Base-by-base conservation (phyloP, 169 alveolate species). In the Eimeria mitis region DNA sequence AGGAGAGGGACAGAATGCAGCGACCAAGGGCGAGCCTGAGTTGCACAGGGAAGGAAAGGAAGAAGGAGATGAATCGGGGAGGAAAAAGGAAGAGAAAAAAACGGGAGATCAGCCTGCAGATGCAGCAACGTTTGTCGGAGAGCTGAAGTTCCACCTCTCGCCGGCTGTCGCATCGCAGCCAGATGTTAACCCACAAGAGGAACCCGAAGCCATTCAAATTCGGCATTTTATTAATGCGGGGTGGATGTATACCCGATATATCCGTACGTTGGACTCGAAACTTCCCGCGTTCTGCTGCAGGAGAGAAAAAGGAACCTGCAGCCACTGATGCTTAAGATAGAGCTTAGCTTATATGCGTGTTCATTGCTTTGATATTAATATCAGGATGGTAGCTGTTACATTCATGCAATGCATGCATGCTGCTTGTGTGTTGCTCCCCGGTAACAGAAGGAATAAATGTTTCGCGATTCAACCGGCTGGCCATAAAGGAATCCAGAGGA, bases 151-250 rank as follows among this genome's bases (percentile, higher is more conserved):
- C 59, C 91, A 84, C 68, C 54, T 84, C 44, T 59, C 91, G 21
- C 91, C 91, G 2, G 76, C 40, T 2, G 91, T 84, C 28, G 65
- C 91, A 34, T 44, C 91, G 73, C 91, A 59, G 25, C 49, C 91
- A 59, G 47, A 84, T 11, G 91, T 59, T 5, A 70, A 40, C 23
- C 40, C 73, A 21, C 31, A n/a, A 0, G 76, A 47, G 61, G 91
- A 84, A 59, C 91, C 91, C 2, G 91, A 84, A 40, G 14, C 73
- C 47, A 56, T 84, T 59, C 91, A 84, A 84, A 84, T 84, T 59
- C 91, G 91, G 13, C 91, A 84, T 34, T 84, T 84, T 40, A 84
- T 84, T 59, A 78, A 84, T 59, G 91, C 91, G 6, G 91, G 91
- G 47, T 84, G 91, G 91, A 84, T 84, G 25, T 84, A 54, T 37